Evolutionary conservation across 768 basidiomycete species (phyloP), one percentile per base, ranked within the genome.

Genomic region (Serendipita sp.): DNA sequence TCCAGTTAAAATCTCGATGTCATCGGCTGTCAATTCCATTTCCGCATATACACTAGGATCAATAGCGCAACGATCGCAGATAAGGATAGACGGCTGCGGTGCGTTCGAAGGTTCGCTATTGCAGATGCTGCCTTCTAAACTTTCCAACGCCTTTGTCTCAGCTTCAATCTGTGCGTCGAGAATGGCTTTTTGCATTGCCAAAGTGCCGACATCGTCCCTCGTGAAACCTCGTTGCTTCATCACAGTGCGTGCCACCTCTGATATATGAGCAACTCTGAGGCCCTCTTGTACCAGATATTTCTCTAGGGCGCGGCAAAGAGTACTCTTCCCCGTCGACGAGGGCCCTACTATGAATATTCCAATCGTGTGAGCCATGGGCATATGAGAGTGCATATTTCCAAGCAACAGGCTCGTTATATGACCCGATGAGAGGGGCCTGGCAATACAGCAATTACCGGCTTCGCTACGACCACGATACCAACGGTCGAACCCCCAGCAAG

Each of bases 251-350:
- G 86, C 86, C 24, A 84, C 81, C 71, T 88, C 86, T 28, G 75
- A 80, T 65, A 88, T 78, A 65, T 79, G 78, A 35, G 70, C 65
- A 16, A 69, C 69, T 1, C 67, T 63, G 35, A 86, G 66, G 1
- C 73, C 72, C 15, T 16, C 37, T 24, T 28, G 24, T 41, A 7
- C 30, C 8, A 84, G 69, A 44, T 75, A 74, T 51, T 74, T 67
- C 0, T 77, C 77, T 0, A 86, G 71, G 1, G 82, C 81, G 41
- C 77, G 71, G 70, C 83, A 85, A 2, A 86, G 76, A 0, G 85
- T 86, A 30, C 85, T 84, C 72, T 87, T 88, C n/a, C 86, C 86
- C 11, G 82, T 82, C 15, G 84, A 85, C 72, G 80, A 72, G 51
- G 70, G 65, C 4, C 70, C 74, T 13, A 32, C 37, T 8, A 60